These are phyloP conservation scores for Cyclotella distinguenda DNA, from an alignment of 108 stramenopile genomes.

Conservation along the genomic window DNA sequence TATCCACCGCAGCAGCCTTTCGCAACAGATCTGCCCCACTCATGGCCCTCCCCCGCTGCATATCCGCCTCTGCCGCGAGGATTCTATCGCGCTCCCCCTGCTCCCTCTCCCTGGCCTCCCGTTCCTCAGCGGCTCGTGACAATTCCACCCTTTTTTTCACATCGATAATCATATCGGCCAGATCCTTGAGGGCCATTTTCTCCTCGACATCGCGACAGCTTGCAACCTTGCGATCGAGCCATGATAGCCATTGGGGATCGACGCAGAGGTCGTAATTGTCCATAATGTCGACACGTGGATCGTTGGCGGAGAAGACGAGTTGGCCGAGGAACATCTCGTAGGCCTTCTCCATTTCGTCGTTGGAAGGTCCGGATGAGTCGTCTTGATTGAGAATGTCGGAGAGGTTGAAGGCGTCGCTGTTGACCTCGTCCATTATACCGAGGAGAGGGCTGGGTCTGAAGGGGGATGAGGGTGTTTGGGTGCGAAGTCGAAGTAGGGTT, in stretches of 20 bases:
- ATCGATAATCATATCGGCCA: constrained; percentile 78
- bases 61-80: constrained; percentile 60
- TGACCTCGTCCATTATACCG: constrained; percentile 84
- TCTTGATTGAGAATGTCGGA: constrained; percentile 38
- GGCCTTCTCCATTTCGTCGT: constrained; percentile 59
- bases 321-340: constrained; percentile 87
- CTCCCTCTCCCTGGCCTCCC: constrained; percentile 61
- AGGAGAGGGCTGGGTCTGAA: constrained; percentile 16
- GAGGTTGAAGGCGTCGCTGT: constrained; percentile 73
- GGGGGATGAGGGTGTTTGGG: background rate
- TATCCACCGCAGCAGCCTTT: constrained; percentile 71
- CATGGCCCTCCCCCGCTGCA: constrained; percentile 62
- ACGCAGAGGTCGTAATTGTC: constrained; percentile 71
- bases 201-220: constrained; percentile 77
- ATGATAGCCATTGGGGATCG: constrained; percentile 60
- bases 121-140: constrained; percentile 62
- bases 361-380: constrained; percentile 38
- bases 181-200: constrained; percentile 66
- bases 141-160: constrained; percentile 67
- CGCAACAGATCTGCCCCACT: constrained; percentile 71
- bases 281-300: constrained; percentile 85
- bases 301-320: constrained; percentile 87
- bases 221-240: constrained; percentile 67
- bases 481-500: background rate
- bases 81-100: constrained; percentile 59